Evolutionary conservation across 2,329 filamentous ascomycete species (phyloP).

Genomic region (Fusarium succisae): DNA sequence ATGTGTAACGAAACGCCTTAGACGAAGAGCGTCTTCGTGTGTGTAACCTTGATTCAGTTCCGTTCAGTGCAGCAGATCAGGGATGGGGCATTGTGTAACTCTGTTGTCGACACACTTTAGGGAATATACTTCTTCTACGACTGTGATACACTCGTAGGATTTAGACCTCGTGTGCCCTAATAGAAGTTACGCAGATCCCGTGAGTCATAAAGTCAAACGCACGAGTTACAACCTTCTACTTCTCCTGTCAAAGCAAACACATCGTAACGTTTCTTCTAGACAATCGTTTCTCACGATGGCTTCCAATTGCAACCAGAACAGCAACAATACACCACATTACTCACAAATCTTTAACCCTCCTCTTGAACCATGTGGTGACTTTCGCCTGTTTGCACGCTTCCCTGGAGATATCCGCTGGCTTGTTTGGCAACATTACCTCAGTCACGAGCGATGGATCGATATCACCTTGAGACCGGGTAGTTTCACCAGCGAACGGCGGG

Average conservation of each 20-base stretch:
- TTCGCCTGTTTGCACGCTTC: neutral
- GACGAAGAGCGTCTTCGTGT: neutral
- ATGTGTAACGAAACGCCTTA: neutral
- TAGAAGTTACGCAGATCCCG: neutral
- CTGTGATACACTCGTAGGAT: neutral
- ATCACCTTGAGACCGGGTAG: fast-evolving
- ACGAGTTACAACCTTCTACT: fast-evolving
- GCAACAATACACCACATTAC: neutral
- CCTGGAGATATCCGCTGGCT: neutral
- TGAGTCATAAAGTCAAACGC: neutral
- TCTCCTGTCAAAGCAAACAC: neutral
- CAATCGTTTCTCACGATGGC: neutral
- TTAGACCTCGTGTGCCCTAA: neutral
- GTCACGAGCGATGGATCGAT: neutral
- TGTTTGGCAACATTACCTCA: neutral
- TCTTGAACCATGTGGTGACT: neutral
- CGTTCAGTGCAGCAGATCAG: neutral
- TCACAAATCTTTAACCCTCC: neutral
- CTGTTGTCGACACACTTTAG: neutral
- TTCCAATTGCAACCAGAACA: neutral
- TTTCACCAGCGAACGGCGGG: fast-evolving
- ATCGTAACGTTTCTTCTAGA: neutral
- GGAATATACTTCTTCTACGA: neutral
- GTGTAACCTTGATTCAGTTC: fast-evolving
- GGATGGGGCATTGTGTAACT: neutral